Percentiles rank a stretch among this genome's conserved stretches.
phyloP scores from a whole-genome alignment of 2,329 filamentous ascomycete genomes.

The Xylogone sp. region DNA sequence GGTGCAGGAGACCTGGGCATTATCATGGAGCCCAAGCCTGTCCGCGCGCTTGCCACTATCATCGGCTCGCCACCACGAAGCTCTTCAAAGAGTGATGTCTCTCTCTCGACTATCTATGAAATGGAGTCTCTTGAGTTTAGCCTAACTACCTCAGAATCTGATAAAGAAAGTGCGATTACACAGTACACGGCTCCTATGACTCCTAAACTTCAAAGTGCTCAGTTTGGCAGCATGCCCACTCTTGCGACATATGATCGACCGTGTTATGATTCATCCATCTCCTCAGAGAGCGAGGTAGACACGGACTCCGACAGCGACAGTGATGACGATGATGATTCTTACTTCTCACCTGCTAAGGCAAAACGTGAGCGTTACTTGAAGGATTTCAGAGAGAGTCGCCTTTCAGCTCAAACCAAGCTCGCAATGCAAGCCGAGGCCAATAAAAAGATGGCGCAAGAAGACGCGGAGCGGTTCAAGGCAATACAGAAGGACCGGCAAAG shows the following conservation, averaged over 20 bases:
- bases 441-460: neutral
- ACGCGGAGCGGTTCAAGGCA: neutral
- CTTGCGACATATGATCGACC: neutral
- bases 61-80: neutral
- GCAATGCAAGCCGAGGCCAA: neutral
- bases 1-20: neutral
- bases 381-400: conserved; percentile 3
- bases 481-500: neutral
- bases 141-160: neutral
- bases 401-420: neutral
- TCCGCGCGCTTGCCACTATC: neutral
- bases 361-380: conserved; percentile 11
- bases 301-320: conserved; percentile 20
- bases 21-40: neutral
- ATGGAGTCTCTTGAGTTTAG: neutral
- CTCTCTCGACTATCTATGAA: neutral
- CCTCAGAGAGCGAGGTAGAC: conserved; percentile 14
- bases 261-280: neutral
- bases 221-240: neutral
- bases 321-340: conserved; percentile 9
- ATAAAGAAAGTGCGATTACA: neutral
- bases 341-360: conserved; percentile 4
- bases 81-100: neutral
- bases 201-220: neutral
- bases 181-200: neutral